Base-by-base conservation (phyloP, 2,329 filamentous ascomycete genomes). In the Clonostachys byssicola region DNA sequence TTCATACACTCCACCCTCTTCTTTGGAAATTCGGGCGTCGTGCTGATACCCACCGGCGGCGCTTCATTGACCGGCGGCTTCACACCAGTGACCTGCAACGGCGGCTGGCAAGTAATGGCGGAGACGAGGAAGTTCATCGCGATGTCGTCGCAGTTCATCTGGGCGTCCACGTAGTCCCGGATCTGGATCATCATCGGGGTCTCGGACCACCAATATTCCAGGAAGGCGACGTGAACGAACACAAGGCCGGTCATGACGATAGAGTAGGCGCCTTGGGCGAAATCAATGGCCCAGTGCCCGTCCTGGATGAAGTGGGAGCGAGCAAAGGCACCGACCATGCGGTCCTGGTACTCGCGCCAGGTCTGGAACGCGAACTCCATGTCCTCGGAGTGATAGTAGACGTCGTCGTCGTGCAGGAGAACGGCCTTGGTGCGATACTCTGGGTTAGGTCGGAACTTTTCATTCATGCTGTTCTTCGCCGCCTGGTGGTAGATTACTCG, bases 121-220 rank as follows among this genome's bases (percentile, higher is more conserved):
- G 62, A 61, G 7, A 59, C 55, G 30, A 68, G 52, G 36, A 60
- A 69, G 54, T 70, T 70, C 45, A 70, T 49, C 17, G 63, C 67
- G 49, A 70, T 60, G 44, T 70, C 66, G 50, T 70, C 67, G 57
- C 67, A 70, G 53, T 70, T 70, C 56, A 66, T 62, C 40, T 61
- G 54, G 16, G 62, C 50, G 20, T 70, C 67, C 13, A 70, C 65
- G 47, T 68, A 65, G 2, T 60, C 52, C 4, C 67, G 62, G 18
- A 70, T 58, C 44, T 55, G 55, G 5, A 51, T 56, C 50, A 61
- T 57, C 39, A 54, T 45, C 2, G 54, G 55, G n/a, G 64, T 61
- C n/a, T 60, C 57, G 4, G 66, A 62, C 2, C 58, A 64, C 3
- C 59, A 67, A 54, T 69, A 69, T 45, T 68, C 67, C 43, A 70